Conservation (phyloP, 1,139 yeast genomes). For the Suhomyces atakaporum region DNA sequence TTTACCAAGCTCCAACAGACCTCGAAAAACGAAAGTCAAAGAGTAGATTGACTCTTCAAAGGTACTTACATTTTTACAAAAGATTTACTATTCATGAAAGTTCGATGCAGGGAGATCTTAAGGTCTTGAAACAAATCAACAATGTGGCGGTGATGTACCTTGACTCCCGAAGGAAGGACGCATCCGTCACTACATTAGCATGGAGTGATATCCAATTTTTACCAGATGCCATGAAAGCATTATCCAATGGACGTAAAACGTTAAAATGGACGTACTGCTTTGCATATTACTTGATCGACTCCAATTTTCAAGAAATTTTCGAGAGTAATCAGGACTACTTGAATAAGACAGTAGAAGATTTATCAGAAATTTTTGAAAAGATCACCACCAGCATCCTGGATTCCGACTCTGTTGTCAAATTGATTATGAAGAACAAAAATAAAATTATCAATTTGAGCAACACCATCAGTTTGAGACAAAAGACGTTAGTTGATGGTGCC, state of each 20-base stretch:
- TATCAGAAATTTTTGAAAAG: conserved; percentile 69
- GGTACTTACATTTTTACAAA: conserved; percentile 78
- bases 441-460: conserved; percentile 53
- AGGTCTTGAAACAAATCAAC: conserved; percentile 63
- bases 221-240: conserved; percentile 65
- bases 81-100: conserved; percentile 76
- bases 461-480: conserved; percentile 47
- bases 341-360: conserved; percentile 73
- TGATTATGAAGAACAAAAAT: conserved; percentile 49
- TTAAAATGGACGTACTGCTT: conserved; percentile 92
- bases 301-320: conserved; percentile 57
- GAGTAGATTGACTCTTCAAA: conserved; percentile 49
- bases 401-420: conserved; percentile 25
- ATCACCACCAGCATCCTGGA: conserved; percentile 42
- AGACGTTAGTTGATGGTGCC: conserved; percentile 54
- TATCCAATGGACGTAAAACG: conserved; percentile 72
- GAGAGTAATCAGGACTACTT: conserved; percentile 76
- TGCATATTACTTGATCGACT: conserved; percentile 62
- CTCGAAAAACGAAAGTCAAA: conserved; percentile 34
- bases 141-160: conserved; percentile 59
- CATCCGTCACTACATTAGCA: conserved; percentile 47
- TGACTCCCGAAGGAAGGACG: conserved; percentile 40
- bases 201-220: conserved; percentile 92
- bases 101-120: conserved; percentile 73
- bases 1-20: conserved; percentile 31